Evolutionary conservation across 2,329 filamentous ascomycete species (phyloP).

Genomic region (Rachicladosporium sp.): DNA sequence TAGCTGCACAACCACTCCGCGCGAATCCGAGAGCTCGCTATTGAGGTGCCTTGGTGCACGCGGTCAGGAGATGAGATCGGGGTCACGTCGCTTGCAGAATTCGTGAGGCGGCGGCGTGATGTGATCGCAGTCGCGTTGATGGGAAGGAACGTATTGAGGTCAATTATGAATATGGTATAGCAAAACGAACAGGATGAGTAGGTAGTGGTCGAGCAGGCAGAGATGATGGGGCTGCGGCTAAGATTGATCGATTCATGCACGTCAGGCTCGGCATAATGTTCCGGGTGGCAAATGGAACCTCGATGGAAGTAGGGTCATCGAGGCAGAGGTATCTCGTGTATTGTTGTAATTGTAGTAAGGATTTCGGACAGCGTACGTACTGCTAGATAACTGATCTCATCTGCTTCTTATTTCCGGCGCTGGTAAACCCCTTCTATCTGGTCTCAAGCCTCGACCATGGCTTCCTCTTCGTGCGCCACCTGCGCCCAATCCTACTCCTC

Average conservation of each 20-base stretch:
- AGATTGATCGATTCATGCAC: too few species aligned
- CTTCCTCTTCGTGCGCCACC: constrained; percentile 18
- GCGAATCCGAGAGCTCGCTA: constrained; percentile 3
- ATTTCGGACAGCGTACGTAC: not conserved
- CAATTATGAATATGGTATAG: too few species aligned
- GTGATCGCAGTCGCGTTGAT: too few species aligned
- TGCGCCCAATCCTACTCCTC: constrained; percentile 18
- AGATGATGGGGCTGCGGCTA: too few species aligned
- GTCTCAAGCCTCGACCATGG: constrained; percentile 1
- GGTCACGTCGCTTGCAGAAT: too few species aligned
- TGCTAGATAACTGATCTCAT: not conserved
- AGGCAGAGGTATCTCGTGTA: not conserved
- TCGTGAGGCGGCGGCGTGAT: too few species aligned
- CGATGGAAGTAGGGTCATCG: not conserved
- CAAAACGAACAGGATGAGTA: too few species aligned
- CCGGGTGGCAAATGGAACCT: not conserved
- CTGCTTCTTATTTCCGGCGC: not conserved
- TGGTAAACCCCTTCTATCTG: not conserved
- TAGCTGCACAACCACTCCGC: constrained; percentile 4
- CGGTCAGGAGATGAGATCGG: constrained; percentile 6
- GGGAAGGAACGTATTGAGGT: too few species aligned
- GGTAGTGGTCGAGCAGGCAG: too few species aligned
- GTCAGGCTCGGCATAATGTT: too few species aligned
- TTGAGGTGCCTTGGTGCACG: constrained; percentile 2
- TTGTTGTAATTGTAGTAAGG: not conserved